These are phyloP conservation scores for Populus tomentosa DNA, from an alignment of 441 rosid species.

Conservation along the genomic window DNA sequence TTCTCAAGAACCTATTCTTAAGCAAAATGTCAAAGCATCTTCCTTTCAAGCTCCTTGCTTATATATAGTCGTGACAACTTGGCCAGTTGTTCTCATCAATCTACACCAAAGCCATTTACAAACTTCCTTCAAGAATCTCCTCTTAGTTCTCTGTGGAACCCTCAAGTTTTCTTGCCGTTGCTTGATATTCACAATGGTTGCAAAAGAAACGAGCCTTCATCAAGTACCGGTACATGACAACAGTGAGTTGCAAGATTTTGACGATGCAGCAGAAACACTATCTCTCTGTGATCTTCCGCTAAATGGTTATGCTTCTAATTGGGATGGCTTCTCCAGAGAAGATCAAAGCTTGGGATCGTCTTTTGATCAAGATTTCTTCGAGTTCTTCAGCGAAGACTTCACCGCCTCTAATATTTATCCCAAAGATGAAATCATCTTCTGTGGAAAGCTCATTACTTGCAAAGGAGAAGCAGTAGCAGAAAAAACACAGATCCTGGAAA, in stretches of 20 bases:
- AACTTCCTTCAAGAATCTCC: background rate
- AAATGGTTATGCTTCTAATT: conserved; percentile 13
- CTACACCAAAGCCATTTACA: background rate
- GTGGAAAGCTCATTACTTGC: conserved; percentile 47
- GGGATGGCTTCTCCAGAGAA: conserved; percentile 11
- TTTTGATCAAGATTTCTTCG: conserved; percentile 34
- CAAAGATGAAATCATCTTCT: conserved; percentile 35
- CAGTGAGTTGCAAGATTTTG: background rate
- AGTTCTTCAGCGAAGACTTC: conserved; percentile 32
- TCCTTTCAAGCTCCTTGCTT: background rate
- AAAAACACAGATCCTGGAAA: background rate
- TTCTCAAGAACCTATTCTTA: background rate
- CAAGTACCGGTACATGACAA: background rate
- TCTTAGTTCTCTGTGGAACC: background rate
- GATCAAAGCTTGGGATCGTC: conserved; percentile 4
- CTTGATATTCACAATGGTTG: background rate
- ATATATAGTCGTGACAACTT: background rate
- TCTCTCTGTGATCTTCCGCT: conserved; percentile 49
- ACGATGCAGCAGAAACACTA: conserved; percentile 34
- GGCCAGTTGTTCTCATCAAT: background rate
- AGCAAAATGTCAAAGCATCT: background rate
- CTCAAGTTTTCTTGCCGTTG: background rate
- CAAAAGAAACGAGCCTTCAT: background rate
- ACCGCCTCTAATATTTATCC: conserved; percentile 13
- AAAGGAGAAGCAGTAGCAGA: conserved; percentile 1